Base-by-base conservation (phyloP, 768 basidiomycete genomes). In the Erythrobasidium yunnanense region DNA sequence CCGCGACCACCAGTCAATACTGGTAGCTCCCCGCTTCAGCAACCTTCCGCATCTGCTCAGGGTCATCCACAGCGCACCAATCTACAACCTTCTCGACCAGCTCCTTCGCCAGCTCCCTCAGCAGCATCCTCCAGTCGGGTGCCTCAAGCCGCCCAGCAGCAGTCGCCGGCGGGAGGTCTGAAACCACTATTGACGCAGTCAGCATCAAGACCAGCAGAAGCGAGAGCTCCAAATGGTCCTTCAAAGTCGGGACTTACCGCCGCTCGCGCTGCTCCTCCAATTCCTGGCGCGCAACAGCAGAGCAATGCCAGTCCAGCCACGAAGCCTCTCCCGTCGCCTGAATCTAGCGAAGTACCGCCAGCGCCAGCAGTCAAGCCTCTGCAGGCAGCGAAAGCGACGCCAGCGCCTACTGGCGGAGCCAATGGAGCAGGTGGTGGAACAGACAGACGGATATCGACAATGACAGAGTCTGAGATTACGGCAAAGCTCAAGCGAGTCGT, bases 391-490 rank as follows among this genome's bases (percentile, higher is more conserved):
- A 82, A 74, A 77, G 80, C 60, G 49, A 25, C 20, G 72, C 73
- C 54, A 33, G 34, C 66, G 55, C 20, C 52, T 20, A 53, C 66
- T 55, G 29, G 29, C 30, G 85, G 80, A 0, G 81, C 86, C 34
- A 79, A 86, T 68, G 74, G 69, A 71, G 68, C 25, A 62, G 2
- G 11, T 20, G 4, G 25, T 29, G 17, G 45, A 8, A 74, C 78
- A 11, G 84, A 92, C 77, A 87, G 90, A 78, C 82, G 93, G 68
- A 93, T 96, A 72, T 91, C 88, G 70, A 88, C 90, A 38, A 89
- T 99, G 88, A 87, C 87, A 54, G 93, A 99, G 77, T 87, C 86
- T 53, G 93, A 99, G 79, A 92, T 97, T 72, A 95, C 96, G 92
- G 89, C 92, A 75, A 95, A 93, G 78, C 79, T 99, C 70, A 81